These are phyloP conservation scores for Elongisporangium anandrum DNA, from an alignment of 352 stramenopile genomes.

Conservation along the genomic window DNA sequence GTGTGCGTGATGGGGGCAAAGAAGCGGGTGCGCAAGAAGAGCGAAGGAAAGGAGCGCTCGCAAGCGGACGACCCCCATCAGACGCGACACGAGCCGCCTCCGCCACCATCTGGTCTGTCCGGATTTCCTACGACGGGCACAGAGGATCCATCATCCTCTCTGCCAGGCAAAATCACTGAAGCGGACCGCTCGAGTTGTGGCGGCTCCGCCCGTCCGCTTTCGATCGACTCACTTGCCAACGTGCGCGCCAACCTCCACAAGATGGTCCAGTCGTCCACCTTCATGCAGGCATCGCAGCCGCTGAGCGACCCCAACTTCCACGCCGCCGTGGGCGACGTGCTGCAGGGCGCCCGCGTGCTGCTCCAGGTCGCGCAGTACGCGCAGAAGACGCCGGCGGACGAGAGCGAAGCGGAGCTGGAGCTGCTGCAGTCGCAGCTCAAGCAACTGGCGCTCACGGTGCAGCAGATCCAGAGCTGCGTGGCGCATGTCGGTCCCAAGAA, in stretches of 20 bases:
- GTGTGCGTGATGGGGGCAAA: background rate
- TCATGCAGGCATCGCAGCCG: background rate
- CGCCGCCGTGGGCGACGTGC: slow-evolving; percentile 23
- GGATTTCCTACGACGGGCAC: background rate
- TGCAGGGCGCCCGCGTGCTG: slow-evolving; percentile 9
- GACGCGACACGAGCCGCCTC: background rate
- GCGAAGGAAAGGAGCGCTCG: background rate
- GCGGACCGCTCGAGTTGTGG: background rate
- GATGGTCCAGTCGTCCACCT: background rate
- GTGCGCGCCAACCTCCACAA: background rate
- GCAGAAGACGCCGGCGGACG: background rate
- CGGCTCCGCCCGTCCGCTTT: background rate
- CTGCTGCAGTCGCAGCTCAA: slow-evolving; percentile 25
- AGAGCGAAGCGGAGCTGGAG: background rate
- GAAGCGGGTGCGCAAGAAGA: background rate
- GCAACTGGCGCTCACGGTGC: slow-evolving; percentile 13
- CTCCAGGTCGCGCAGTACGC: slow-evolving; percentile 5
- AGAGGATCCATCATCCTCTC: background rate
- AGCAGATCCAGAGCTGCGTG: slow-evolving; percentile 22
- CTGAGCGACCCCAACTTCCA: slow-evolving; percentile 4
- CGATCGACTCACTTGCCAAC: background rate
- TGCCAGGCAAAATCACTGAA: slow-evolving; percentile 1
- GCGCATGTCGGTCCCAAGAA: background rate
- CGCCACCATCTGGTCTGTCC: background rate
- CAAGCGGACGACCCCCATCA: background rate